Base-by-base conservation (phyloP, 1,139 yeast species). In the Lodderomyces oxycetoniae region DNA sequence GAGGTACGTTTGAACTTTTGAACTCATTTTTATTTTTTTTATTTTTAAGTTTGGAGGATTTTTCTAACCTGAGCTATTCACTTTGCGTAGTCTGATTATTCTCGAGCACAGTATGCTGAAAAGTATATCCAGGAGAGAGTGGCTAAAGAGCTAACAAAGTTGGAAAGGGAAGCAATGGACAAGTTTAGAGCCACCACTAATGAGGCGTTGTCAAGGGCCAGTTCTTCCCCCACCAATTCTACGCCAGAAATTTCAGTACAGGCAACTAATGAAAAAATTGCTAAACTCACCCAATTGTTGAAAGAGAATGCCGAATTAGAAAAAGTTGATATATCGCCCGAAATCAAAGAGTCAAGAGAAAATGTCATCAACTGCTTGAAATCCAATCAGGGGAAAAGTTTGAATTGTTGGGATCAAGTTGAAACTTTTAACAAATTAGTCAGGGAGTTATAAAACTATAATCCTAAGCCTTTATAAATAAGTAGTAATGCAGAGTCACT, bases 401-500 rank as follows among this genome's bases (percentile, higher is more conserved):
- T 91, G 57, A 81, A 86, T 57, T 91, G 98, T 59, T 83, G 89
- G 79, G 88, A 84, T 35, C 87, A 84, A 55, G 88, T 87, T 17
- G 79, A 82, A 51, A 67, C 69, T 38, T 87, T 88, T 59, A 85
- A 79, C 54, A 68, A 67, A 38, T 57, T 73, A 48, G 70, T 60
- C 25, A 62, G 58, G 47, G 58, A 64, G 22, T 44, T 46, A 33
- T 46, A 44, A 30, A 26, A 16, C 48, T 50, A 62, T 45, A 70
- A 52, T 13, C 91, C 94, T 47, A 79, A 74, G 3, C 87, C 94
- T 53, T 81, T 82, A 67, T 91, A 91, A 36, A 91, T 61, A 46
- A 89, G 71, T 42, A 93, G 80, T 59, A 91, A 74, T 2, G 98
- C 98, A 50, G 94, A 79, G 59, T 91, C 98, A 48, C 95, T 80